A percentile compares a stretch with the other conserved stretches of the same genome.
These are phyloP conservation scores for Zasmidium cellare DNA, from an alignment of 2,329 filamentous ascomycete species.

Conservation along the genomic window DNA sequence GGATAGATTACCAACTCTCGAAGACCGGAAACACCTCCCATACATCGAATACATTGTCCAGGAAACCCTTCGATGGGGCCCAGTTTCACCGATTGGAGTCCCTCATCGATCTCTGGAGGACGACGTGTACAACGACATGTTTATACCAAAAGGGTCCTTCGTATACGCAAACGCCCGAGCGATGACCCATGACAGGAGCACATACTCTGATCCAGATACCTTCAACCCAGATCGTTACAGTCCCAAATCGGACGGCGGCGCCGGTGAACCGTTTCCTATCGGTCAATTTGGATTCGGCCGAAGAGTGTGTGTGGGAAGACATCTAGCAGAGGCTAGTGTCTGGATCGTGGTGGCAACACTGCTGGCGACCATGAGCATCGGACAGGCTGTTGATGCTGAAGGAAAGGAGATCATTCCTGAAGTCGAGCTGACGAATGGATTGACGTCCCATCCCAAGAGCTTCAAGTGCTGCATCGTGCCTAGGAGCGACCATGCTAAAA, in stretches of 20 bases:
- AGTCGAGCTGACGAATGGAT: conserved; percentile 15
- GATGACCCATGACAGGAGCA: conserved; percentile 45
- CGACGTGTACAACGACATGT: conserved; percentile 25
- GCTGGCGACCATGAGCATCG: conserved; percentile 13
- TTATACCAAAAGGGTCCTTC: conserved; percentile 25
- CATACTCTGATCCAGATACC: conserved; percentile 44
- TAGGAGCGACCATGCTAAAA: conserved; percentile 6
- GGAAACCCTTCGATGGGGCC: conserved; percentile 37
- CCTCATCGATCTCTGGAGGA: conserved; percentile 46
- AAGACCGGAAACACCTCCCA: conserved; percentile 32
- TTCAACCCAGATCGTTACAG: conserved; percentile 52
- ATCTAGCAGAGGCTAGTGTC: conserved; percentile 15
- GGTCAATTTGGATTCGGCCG: conserved; percentile 28
- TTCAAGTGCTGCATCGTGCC: conserved; percentile 14
- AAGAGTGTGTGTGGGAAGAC: conserved; percentile 16
- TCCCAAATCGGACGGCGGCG: conserved; percentile 33
- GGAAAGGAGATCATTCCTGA: conserved; percentile 10
- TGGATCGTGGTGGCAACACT: conserved; percentile 11
- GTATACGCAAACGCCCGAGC: conserved; percentile 26
- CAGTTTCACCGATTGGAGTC: conserved; percentile 26
- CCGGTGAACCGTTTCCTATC: conserved; percentile 48
- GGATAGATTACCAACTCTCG: conserved; percentile 28
- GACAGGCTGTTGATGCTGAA: conserved; percentile 4
- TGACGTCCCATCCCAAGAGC: conserved; percentile 12
- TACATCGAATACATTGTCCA: conserved; percentile 36